A percentile compares a stretch with the other conserved stretches of the same genome.
Evolutionary conservation across 2,329 filamentous ascomycete genomes (phyloP).

Genomic region (Calonectria pauciramosa): DNA sequence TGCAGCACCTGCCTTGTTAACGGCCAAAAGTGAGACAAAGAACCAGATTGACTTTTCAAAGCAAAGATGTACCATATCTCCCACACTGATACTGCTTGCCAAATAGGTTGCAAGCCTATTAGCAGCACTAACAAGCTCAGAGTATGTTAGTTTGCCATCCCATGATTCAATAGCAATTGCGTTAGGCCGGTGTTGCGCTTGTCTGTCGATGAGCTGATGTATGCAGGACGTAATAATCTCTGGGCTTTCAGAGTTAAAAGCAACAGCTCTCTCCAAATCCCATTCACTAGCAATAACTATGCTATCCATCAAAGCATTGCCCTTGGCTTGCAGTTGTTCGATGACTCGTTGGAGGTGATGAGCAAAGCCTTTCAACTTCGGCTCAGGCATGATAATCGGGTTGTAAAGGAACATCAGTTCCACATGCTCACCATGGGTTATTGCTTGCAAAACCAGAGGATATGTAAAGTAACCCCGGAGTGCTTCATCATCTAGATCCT

Average conservation of each 20-base stretch:
- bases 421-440: neutral
- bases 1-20: constrained; percentile 40
- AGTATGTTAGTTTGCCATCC: constrained; percentile 37
- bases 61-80: constrained; percentile 20
- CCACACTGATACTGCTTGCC: constrained; percentile 15
- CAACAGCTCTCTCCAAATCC: neutral
- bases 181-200: neutral
- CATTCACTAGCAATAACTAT: neutral
- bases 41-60: constrained; percentile 29
- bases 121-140: neutral
- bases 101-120: constrained; percentile 13
- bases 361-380: neutral
- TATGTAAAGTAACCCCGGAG: constrained; percentile 40
- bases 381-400: constrained; percentile 30
- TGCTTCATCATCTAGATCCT: constrained; percentile 18
- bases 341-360: constrained; percentile 2
- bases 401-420: constrained; percentile 28
- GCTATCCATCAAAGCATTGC: neutral
- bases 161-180: constrained; percentile 28
- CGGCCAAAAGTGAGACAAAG: constrained; percentile 40
- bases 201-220: constrained; percentile 19
- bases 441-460: constrained; percentile 33
- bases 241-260: neutral
- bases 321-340: neutral
- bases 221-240: constrained; percentile 13